phyloP scores from a whole-genome alignment of 345 rosid species.

The Salix dunnii region DNA sequence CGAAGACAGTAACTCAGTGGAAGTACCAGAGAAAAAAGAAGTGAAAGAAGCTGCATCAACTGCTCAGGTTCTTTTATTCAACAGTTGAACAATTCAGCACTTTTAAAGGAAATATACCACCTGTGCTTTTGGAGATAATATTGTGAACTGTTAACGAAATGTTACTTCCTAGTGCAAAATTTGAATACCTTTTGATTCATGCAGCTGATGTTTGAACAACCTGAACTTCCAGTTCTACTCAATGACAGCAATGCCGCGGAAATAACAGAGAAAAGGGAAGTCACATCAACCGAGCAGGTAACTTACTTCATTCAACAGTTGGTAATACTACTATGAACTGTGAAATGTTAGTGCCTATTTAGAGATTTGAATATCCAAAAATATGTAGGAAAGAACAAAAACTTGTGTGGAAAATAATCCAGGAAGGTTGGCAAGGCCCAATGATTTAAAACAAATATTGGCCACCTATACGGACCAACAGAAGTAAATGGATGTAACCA shows the following conservation, averaged over 20 bases:
- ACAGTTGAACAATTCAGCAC: background rate
- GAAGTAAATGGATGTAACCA: too few relatives aligned
- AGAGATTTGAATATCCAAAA: background rate
- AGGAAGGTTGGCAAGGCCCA: background rate
- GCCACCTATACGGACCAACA: too few relatives aligned
- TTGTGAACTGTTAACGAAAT: background rate
- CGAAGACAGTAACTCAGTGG: background rate
- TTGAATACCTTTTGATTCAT: background rate
- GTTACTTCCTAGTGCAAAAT: background rate
- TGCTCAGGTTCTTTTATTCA: constrained; percentile 1
- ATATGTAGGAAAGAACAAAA: background rate
- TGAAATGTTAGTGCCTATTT: background rate
- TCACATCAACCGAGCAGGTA: constrained; percentile 7
- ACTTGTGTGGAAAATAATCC: background rate
- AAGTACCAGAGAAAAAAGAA: constrained; percentile 17
- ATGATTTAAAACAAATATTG: background rate
- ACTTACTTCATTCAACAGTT: background rate
- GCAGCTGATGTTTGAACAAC: constrained; percentile 5
- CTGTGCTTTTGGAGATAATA: background rate
- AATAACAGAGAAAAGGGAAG: constrained; percentile 18
- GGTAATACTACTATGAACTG: background rate
- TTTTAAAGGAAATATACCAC: background rate
- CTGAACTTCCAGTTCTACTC: background rate
- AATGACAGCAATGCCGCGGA: constrained; percentile 1
- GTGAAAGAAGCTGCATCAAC: constrained; percentile 5